These are phyloP conservation scores for Tetrapyrgos nigripes DNA, from an alignment of 1,284 basidiomycete genomes.

Conservation along the genomic window DNA sequence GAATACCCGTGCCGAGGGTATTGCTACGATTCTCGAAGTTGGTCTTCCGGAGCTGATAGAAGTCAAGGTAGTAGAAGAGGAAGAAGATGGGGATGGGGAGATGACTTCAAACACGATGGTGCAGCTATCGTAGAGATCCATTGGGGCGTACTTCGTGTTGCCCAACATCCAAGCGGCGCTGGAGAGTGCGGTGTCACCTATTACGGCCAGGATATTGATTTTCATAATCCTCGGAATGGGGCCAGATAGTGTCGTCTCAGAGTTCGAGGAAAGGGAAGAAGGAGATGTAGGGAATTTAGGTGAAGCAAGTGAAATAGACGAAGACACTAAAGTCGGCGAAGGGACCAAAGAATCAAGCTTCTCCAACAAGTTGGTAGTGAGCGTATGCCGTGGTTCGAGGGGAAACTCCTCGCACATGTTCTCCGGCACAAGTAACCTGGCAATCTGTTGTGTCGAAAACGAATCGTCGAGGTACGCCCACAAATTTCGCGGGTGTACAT, in stretches of 20 bases:
- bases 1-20: conserved; percentile 19
- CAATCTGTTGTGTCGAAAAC: background rate
- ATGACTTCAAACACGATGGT: conserved; percentile 18
- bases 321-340: background rate
- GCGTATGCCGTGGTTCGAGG: no score
- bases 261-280: background rate
- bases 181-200: conserved; percentile 26
- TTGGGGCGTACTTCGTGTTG: conserved; percentile 1
- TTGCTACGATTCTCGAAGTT: conserved; percentile 4
- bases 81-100: background rate
- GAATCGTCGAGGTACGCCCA: conserved; percentile 23
- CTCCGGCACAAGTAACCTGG: no score
- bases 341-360: no score
- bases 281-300: background rate
- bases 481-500: conserved; percentile 25
- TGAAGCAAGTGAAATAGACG: background rate
- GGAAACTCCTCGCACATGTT: no score
- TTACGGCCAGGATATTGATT: conserved; percentile 11
- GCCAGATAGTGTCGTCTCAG: no score
- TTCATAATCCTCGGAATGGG: background rate
- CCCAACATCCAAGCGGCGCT: conserved; percentile 24
- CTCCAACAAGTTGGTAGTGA: no score
- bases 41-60: background rate
- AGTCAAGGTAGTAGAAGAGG: background rate
- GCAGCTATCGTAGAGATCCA: conserved; percentile 29